Base-by-base conservation (phyloP, 139 green algal genomes). In the Ostreobium quekettii region DNA sequence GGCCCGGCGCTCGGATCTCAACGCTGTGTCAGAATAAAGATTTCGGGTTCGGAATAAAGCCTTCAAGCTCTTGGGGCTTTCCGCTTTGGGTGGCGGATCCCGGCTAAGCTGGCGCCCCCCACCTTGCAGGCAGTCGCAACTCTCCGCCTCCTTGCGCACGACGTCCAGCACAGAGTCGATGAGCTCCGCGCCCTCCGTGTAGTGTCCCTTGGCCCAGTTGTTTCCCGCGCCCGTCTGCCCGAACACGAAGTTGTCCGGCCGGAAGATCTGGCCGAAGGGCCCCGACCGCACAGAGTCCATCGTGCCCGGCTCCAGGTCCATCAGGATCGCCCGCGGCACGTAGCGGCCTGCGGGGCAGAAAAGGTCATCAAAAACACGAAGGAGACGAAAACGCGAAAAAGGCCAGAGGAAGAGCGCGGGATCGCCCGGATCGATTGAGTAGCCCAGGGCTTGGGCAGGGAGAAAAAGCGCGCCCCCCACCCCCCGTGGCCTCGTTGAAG, bases 171-270 rank as follows among this genome's bases (percentile, higher is more conserved):
- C 94, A 28, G 86, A 95, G 82, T 99, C 94, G 38, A 99, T 98
- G 36, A 98, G 78, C 83, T 98, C 92, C 65, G 93, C 92, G 69
- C 93, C 93, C 85, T 98, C 93, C 22, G 93, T 98, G 93, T 98
- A 98, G 85, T 98, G 93, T n/a, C 93, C 93, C 85, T 98, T 98
- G 63, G 93, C 93, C 93, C 93, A 98, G 89, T 98, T 98, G 85
- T 98, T 98, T 37, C 93, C 93, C 32, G 91, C 91, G 42, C 93
- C 93, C 64, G 87, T 95, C 85, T 97, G 92, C 36, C 94, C 91
- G 67, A 98, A 97, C 6, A 97, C 86, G 72, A 98, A 97, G 89
- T 97, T 97, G 79, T 97, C 93, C 11, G 93, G 93, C 71, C 90
- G 80, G 82, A 94, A 93, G 67, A 95, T 92, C 81, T 97, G 93